Base-by-base conservation (phyloP, 1,284 basidiomycete species). In the Rhodotorula sp. region DNA sequence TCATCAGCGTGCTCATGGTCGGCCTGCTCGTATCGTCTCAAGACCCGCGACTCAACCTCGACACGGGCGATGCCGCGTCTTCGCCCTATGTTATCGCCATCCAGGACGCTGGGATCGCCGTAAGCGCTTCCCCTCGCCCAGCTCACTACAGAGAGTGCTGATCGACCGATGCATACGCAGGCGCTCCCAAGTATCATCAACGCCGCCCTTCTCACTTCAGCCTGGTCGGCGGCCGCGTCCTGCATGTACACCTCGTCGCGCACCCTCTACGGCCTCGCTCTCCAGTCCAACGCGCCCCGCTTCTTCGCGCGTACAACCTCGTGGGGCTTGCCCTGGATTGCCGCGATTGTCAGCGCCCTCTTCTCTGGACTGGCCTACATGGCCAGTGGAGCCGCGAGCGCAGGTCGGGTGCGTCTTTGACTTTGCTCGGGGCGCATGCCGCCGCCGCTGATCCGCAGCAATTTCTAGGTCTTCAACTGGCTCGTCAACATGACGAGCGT, bases 21-120 rank as follows among this genome's bases (percentile, higher is more conserved):
- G 91, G 91, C 61, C 82, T 93, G 41, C 85, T 93, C 62, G 90
- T 91, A 8, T 87, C 91, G 2, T 90, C 86, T 54, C 88, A 86
- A 78, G 84, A 89, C 65, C 78, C 81, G 0, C 80, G 85, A n/a
- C 86, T 93, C 41, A 81, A 86, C 72, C 82, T 90, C 23, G 61
- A 65, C 21, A 59, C 66, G 41, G 69, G 71, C 10, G 75, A 64
- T 17, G 70, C 72, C 34, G 75, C 77, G 5, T 63, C 74, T 10
- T 75, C 77, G 13, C 77, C 77, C 7, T 77, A 60, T 52, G 64
- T 77, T 54, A 73, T 77, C 27, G 74, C 72, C 55, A 75, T 77
- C 70, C 68, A 73, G 42, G 64, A 67, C 44, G 59, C 71, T 25
- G 74, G 77, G 42, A 72, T 77, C 69, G 27, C n/a, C 7, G 5